Conservation (phyloP, 2,329 filamentous ascomycete species). For the Ophiognomonia clavigignenti-juglandacearum region DNA sequence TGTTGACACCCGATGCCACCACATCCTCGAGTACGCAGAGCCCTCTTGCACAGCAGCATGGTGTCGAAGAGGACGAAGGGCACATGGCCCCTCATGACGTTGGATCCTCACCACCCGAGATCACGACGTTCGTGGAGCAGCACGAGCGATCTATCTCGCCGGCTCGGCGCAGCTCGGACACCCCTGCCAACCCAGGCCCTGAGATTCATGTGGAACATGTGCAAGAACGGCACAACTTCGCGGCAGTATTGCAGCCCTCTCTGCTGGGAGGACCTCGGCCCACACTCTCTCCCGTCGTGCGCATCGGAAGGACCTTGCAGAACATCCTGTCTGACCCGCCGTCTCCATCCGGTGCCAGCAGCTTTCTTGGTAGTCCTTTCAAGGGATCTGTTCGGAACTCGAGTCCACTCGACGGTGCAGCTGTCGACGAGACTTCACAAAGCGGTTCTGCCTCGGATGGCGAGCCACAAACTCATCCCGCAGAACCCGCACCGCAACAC, state of each 20-base stretch:
- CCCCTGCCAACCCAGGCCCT: constrained; percentile 7
- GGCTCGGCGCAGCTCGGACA: constrained; percentile 18
- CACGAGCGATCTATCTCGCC: not conserved
- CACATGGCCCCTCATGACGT: constrained; percentile 6
- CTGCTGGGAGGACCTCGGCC: constrained; percentile 31
- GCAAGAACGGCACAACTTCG: constrained; percentile 5
- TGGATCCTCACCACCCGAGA: constrained; percentile 15
- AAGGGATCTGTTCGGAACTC: constrained; percentile 31
- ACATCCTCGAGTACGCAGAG: constrained; percentile 26
- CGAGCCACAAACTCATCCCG: constrained; percentile 2
- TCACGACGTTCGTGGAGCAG: constrained; percentile 8
- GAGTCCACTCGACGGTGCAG: constrained; percentile 21
- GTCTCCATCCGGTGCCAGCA: constrained; percentile 47
- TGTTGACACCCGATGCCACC: constrained; percentile 51
- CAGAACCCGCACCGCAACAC: constrained; percentile 1
- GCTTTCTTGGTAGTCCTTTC: constrained; percentile 52
- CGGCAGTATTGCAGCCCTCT: constrained; percentile 21
- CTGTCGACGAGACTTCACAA: constrained; percentile 17
- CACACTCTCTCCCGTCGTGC: constrained; percentile 52
- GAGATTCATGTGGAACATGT: constrained; percentile 7
- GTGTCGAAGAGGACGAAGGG: constrained; percentile 1
- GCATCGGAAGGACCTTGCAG: constrained; percentile 51
- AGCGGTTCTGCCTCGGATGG: constrained; percentile 2
- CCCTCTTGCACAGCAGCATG: not conserved
- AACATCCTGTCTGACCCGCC: constrained; percentile 55